Percentiles rank a stretch among this genome's conserved stretches.
These are phyloP conservation scores for Laburnicola sp. DNA, from an alignment of 2,329 filamentous ascomycete species.

Conservation along the genomic window DNA sequence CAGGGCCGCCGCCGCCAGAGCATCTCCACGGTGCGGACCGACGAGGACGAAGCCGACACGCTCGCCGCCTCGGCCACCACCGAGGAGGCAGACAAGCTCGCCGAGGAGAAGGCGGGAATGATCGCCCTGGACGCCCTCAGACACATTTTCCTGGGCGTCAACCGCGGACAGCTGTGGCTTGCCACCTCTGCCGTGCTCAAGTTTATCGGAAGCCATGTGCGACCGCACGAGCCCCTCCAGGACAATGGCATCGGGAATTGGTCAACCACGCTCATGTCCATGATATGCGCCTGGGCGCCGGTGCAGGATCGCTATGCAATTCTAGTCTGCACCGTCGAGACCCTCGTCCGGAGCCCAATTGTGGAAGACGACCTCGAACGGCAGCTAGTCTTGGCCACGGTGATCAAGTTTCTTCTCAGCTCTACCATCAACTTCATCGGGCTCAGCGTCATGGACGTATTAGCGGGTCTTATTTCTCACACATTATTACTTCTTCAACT, in stretches of 20 bases:
- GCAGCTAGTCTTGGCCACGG: conserved; percentile 73
- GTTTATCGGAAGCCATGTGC: conserved; percentile 61
- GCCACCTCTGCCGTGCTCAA: conserved; percentile 74
- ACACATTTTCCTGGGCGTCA: conserved; percentile 81
- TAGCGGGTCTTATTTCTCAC: conserved; percentile 82
- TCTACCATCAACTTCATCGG: conserved; percentile 94
- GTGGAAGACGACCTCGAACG: conserved; percentile 71
- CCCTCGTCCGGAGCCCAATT: conserved; percentile 68
- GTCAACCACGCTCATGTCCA: conserved; percentile 79
- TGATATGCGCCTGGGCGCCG: conserved; percentile 83
- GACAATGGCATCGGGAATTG: conserved; percentile 64
- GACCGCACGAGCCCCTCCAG: conserved; percentile 32
- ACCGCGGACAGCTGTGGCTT: conserved; percentile 76
- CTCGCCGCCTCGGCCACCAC: conserved; percentile 76
- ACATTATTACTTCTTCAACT: conserved; percentile 77
- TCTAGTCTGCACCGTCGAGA: conserved; percentile 78
- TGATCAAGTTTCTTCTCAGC: conserved; percentile 80
- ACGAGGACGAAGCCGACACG: conserved; percentile 67
- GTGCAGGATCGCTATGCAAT: conserved; percentile 95
- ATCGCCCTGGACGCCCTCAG: conserved; percentile 85
- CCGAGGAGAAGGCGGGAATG: conserved; percentile 84
- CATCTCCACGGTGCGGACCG: conserved; percentile 74
- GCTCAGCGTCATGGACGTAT: conserved; percentile 91
- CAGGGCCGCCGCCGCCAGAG: conserved; percentile 71
- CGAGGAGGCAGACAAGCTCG: conserved; percentile 83